These are phyloP conservation scores for Fusarium sp. DNA, from an alignment of 2,329 filamentous ascomycete genomes.

Conservation along the genomic window DNA sequence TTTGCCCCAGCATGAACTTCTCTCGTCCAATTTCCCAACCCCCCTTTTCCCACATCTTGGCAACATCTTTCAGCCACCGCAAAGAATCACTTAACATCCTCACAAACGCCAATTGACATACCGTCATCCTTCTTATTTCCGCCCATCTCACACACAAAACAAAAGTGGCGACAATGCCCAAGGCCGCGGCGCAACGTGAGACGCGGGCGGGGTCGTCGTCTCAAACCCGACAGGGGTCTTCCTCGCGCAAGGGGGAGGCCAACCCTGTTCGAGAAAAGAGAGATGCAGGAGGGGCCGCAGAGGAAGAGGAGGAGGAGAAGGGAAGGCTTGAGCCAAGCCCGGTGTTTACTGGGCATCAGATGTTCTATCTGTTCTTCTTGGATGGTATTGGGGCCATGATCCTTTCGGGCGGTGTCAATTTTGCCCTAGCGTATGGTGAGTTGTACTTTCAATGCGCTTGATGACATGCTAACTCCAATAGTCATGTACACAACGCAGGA, in stretches of 20 bases:
- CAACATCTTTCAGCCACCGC: background rate
- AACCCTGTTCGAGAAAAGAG: constrained; percentile 18
- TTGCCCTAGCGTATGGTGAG: constrained; percentile 63
- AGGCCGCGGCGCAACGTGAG: constrained; percentile 35
- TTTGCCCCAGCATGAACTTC: background rate
- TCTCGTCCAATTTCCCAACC: constrained; percentile 15
- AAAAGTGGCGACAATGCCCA: constrained; percentile 24
- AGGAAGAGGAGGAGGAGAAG: constrained; percentile 7
- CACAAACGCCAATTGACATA: background rate
- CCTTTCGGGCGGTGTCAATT: constrained; percentile 64
- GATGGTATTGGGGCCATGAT: constrained; percentile 60
- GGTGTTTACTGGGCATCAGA: constrained; percentile 56
- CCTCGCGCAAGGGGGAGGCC: constrained; percentile 1
- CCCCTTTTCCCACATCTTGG: constrained; percentile 9
- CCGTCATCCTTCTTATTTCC: background rate
- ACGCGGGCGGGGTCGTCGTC: constrained; percentile 33
- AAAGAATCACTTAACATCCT: background rate
- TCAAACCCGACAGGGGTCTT: constrained; percentile 29
- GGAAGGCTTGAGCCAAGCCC: constrained; percentile 53
- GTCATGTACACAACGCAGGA: constrained; percentile 61
- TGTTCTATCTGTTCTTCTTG: constrained; percentile 61
- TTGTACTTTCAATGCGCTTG: background rate
- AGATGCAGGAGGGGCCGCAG: background rate
- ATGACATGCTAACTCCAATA: constrained; percentile 42
- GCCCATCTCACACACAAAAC: constrained; percentile 10